phyloP scores from a whole-genome alignment of 129 eudicot species.

The Chrysanthemum seticuspe region DNA sequence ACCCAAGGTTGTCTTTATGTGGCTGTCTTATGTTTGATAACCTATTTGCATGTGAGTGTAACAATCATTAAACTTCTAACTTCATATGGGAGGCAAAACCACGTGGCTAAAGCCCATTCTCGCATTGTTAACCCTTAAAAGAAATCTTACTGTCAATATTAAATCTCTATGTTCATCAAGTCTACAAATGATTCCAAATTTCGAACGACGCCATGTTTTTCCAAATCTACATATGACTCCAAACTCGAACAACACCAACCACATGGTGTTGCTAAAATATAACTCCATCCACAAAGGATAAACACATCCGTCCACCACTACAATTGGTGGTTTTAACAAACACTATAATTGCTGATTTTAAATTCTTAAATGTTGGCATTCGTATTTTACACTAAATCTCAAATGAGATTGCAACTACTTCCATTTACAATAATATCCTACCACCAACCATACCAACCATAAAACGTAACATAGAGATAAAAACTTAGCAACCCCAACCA shows the following conservation, averaged over 20 bases:
- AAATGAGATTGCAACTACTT: constrained; percentile 7
- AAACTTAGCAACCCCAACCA: neutral
- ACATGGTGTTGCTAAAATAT: neutral
- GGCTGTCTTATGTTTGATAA: too few relatives aligned
- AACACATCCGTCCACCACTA: constrained; percentile 1
- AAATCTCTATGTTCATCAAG: too few relatives aligned
- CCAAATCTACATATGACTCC: neutral
- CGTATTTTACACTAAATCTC: constrained; percentile 12
- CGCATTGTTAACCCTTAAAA: too few relatives aligned
- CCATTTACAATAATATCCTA: constrained; percentile 18
- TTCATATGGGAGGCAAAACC: too few relatives aligned
- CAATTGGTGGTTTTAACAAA: neutral
- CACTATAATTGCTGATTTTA: neutral
- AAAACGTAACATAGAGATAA: neutral
- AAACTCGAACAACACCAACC: neutral
- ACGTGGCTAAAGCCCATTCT: too few relatives aligned
- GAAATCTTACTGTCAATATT: too few relatives aligned
- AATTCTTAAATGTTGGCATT: neutral
- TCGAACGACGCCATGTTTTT: too few relatives aligned
- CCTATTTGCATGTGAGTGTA: too few relatives aligned
- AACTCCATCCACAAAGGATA: neutral
- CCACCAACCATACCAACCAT: constrained; percentile 6
- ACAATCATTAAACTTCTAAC: too few relatives aligned
- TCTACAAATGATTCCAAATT: too few relatives aligned
- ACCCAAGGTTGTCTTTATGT: too few relatives aligned